phyloP scores from a whole-genome alignment of 2,329 filamentous ascomycete genomes.

The Orbilia blumenaviensis region DNA sequence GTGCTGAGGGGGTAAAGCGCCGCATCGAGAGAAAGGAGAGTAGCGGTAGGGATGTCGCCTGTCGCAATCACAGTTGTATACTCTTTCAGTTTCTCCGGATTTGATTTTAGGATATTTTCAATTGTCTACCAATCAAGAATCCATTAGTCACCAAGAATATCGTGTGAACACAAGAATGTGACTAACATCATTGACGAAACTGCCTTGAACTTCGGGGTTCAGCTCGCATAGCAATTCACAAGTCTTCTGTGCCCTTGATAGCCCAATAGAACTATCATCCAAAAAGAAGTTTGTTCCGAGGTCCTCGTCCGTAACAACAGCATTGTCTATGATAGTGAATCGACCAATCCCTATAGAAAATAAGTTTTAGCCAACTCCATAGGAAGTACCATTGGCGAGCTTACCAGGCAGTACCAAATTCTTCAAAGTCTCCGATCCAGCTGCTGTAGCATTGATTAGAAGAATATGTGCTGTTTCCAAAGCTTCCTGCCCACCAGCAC shows the following conservation, averaged over 20 bases:
- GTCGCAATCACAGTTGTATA: constrained; percentile 45
- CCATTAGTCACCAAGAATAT: constrained; percentile 9
- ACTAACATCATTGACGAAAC: constrained; percentile 70
- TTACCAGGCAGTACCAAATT: constrained; percentile 90
- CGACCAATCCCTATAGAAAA: constrained; percentile 74
- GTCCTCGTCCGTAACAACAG: constrained; percentile 79
- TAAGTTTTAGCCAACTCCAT: background rate
- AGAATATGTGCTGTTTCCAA: constrained; percentile 92
- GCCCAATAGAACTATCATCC: constrained; percentile 78
- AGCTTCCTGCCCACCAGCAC: constrained; percentile 86
- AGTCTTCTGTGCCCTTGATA: constrained; percentile 79
- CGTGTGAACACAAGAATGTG: background rate
- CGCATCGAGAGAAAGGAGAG: constrained; percentile 53
- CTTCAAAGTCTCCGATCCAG: constrained; percentile 90
- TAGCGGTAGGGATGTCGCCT: constrained; percentile 48
- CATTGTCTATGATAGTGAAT: constrained; percentile 88
- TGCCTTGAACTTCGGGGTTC: constrained; percentile 88
- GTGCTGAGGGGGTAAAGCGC: constrained; percentile 63
- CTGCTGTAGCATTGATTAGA: constrained; percentile 86
- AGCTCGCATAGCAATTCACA: constrained; percentile 82
- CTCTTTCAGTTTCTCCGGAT: constrained; percentile 34
- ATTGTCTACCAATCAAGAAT: constrained; percentile 4
- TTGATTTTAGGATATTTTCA: constrained; percentile 25
- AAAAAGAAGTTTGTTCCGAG: constrained; percentile 97
- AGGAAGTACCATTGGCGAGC: constrained; percentile 40